Evolutionary conservation across 83 land plant species (phyloP).

Genomic region (Diphasiastrum complanatum): DNA sequence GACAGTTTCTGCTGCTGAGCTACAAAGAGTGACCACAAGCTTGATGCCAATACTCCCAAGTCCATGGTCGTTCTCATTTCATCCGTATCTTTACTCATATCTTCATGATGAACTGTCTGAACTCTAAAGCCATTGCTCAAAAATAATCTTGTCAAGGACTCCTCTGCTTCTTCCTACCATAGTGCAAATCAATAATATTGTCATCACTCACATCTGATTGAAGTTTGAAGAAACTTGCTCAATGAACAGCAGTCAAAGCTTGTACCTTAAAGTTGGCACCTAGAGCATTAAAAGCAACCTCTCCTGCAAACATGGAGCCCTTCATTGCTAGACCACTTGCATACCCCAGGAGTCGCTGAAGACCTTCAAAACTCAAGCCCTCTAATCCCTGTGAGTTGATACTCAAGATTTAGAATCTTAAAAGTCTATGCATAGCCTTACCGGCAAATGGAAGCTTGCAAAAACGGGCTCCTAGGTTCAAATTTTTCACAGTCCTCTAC

Average conservation of each 20-base stretch:
- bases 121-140: conserved; percentile 38
- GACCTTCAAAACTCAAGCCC: conserved; percentile 29
- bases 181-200: neutral
- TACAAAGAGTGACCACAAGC: too few species aligned
- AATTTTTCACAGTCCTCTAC: too few species aligned
- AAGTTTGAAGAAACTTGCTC: too few species aligned
- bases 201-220: neutral
- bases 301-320: conserved; percentile 46
- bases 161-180: conserved; percentile 16
- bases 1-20: too few species aligned
- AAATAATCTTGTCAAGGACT: conserved; percentile 38
- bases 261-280: conserved; percentile 22
- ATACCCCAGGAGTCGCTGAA: conserved; percentile 34
- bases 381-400: conserved; percentile 68
- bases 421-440: too few species aligned
- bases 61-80: too few species aligned
- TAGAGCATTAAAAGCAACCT: conserved; percentile 41
- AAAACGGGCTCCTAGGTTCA: too few species aligned
- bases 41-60: too few species aligned
- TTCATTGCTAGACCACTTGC: conserved; percentile 52
- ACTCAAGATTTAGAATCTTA: too few species aligned
- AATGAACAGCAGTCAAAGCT: too few species aligned
- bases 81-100: too few species aligned
- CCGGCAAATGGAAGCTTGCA: too few species aligned
- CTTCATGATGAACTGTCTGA: conserved; percentile 19